phyloP scores from a whole-genome alignment of 495 filamentous ascomycete species.

The Aspergillus kassunensis region DNA sequence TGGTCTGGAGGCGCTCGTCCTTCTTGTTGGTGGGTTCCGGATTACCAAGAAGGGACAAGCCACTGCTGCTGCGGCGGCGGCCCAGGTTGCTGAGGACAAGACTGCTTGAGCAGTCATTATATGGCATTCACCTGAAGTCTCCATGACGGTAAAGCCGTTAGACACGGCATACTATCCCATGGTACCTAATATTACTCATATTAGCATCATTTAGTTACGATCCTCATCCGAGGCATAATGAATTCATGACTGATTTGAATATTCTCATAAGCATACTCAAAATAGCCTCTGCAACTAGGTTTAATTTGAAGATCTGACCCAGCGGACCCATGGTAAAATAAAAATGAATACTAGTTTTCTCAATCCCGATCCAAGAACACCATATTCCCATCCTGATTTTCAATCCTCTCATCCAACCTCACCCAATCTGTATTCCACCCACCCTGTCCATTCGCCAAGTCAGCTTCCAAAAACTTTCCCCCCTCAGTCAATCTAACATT shows the following conservation, averaged over 20 bases:
- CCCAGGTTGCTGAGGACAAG: conserved; percentile 16
- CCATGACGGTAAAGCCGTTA: neutral
- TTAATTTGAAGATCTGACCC: no score
- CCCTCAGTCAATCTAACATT: conserved; percentile 34
- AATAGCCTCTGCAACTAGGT: neutral
- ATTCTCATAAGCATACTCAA: no score
- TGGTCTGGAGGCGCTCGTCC: conserved; percentile 40
- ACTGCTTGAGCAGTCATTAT: neutral
- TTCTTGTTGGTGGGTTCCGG: conserved; percentile 40
- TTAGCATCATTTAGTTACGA: neutral
- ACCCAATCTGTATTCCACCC: conserved; percentile 31
- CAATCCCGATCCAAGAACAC: conserved; percentile 25
- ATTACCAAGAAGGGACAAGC: conserved; percentile 35
- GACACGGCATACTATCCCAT: neutral
- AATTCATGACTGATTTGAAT: neutral
- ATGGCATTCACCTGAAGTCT: neutral
- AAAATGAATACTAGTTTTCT: neutral
- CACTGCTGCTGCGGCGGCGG: conserved; percentile 8
- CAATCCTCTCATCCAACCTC: conserved; percentile 39
- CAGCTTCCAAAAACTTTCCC: conserved; percentile 37
- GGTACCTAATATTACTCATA: neutral
- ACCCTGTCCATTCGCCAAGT: conserved; percentile 27
- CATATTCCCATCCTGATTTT: conserved; percentile 36
- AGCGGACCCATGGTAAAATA: no score
- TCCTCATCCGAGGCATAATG: neutral